A percentile compares a stretch with the other conserved stretches of the same genome.
Evolutionary conservation across 2,329 filamentous ascomycete species (phyloP).

Genomic region (Calonectria honghensis): DNA sequence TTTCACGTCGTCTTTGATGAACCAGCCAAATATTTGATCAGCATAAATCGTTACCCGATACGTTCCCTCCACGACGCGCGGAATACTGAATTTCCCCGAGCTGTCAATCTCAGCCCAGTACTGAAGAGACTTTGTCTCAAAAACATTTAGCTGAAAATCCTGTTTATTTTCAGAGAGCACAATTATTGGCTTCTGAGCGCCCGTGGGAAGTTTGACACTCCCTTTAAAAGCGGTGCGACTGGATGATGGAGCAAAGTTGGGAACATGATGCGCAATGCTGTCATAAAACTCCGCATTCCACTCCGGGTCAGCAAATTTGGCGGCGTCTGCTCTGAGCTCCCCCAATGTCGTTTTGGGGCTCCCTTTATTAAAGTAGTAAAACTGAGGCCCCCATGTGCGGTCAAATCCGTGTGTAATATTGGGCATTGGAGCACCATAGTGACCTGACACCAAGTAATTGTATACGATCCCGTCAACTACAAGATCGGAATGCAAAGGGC

Average conservation of each 20-base stretch:
- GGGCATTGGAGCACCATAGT: constrained; percentile 75
- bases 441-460: constrained; percentile 78
- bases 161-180: constrained; percentile 65
- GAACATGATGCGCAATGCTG: constrained; percentile 74
- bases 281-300: constrained; percentile 80
- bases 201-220: constrained; percentile 70
- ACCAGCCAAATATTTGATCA: constrained; percentile 77
- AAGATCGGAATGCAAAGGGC: constrained; percentile 77
- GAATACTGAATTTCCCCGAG: constrained; percentile 69
- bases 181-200: constrained; percentile 71
- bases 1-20: constrained; percentile 69
- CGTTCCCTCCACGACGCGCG: constrained; percentile 73
- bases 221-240: constrained; percentile 70
- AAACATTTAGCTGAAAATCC: constrained; percentile 65
- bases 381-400: constrained; percentile 79
- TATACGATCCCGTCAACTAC: constrained; percentile 80
- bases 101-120: constrained; percentile 75
- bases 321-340: constrained; percentile 72
- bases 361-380: constrained; percentile 77
- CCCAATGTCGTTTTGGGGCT: constrained; percentile 65
- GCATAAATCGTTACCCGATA: constrained; percentile 80
- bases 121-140: constrained; percentile 73
- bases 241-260: constrained; percentile 74
- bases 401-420: constrained; percentile 80
- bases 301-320: constrained; percentile 67